Conservation (phyloP, 208 protist genomes). For the Acanthamoeba polyphaga region DNA sequence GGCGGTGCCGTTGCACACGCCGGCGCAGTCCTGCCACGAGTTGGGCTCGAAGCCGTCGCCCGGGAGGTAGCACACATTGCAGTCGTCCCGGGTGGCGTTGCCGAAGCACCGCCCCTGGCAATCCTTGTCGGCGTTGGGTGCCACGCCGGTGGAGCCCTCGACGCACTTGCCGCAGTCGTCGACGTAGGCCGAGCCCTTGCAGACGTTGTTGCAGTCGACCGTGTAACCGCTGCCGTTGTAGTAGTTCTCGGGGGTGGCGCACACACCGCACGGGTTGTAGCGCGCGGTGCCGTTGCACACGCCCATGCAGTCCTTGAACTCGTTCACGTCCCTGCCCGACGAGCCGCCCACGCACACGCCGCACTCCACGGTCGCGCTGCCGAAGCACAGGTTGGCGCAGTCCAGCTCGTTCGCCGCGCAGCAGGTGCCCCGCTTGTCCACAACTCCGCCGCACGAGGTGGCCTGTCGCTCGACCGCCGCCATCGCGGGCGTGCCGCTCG, state of each 20-base stretch:
- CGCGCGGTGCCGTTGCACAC: conserved; percentile 64
- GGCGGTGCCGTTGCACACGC: neutral
- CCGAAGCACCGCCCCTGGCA: conserved; percentile 23
- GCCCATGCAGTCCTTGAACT: conserved; percentile 15
- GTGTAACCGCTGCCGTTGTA: conserved; percentile 30
- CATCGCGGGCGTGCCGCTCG: too few relatives aligned
- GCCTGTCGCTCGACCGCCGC: neutral
- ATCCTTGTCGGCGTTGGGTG: neutral
- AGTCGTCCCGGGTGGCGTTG: neutral
- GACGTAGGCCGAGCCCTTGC: conserved; percentile 16
- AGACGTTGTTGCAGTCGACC: conserved; percentile 53
- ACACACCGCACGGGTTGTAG: conserved; percentile 49
- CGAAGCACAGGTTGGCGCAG: conserved; percentile 28
- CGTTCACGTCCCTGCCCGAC: neutral
- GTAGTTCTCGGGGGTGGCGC: neutral
- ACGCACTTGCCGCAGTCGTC: conserved; percentile 12
- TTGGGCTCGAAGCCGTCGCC: conserved; percentile 8
- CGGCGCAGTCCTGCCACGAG: conserved; percentile 42
- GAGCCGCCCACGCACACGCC: conserved; percentile 40
- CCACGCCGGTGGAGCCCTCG: neutral
- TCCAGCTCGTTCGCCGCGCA: neutral
- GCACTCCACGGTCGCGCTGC: neutral
- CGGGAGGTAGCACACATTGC: neutral
- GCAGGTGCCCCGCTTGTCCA: conserved; percentile 30
- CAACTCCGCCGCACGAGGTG: neutral